phyloP scores from a whole-genome alignment of 371 early-diverging fungal species.

The Mucor sp. region DNA sequence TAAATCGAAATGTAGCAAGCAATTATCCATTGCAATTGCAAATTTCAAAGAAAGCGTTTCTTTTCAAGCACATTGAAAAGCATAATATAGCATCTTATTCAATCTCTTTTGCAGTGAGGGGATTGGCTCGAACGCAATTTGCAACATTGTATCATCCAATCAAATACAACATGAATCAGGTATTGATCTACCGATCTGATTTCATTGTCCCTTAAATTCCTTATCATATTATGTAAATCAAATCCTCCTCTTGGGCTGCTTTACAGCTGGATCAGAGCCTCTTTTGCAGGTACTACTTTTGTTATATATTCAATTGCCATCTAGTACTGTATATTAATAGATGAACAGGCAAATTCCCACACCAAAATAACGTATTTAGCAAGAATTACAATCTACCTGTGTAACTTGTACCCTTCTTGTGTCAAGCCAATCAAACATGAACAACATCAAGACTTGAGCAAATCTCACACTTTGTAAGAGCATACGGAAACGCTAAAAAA shows the following conservation, averaged over 20 bases:
- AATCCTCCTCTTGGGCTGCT: neutral
- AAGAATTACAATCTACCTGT: neutral
- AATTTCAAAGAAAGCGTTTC: neutral
- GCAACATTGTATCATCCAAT: slow-evolving; percentile 8
- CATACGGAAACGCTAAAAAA: neutral
- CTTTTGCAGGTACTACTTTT: too few relatives aligned
- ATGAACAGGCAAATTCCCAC: neutral
- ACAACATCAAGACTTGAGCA: neutral
- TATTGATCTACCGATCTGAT: slow-evolving; percentile 3
- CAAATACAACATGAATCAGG: neutral
- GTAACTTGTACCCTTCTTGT: neutral
- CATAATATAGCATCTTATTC: neutral
- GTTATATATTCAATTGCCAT: too few relatives aligned
- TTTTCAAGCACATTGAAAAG: neutral
- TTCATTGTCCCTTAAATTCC: neutral
- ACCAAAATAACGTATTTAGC: neutral
- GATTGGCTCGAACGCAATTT: slow-evolving; percentile 12
- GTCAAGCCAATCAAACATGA: slow-evolving; percentile 14
- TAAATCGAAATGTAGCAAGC: too few relatives aligned
- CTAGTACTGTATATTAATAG: too few relatives aligned
- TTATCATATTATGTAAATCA: neutral
- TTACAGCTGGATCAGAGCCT: neutral
- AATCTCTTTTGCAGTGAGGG: neutral
- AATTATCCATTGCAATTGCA: too few relatives aligned
- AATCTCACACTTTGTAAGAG: neutral